Conservation (phyloP, 2,329 filamentous ascomycete genomes). For the Pseudovirgaria hyperparasitica region DNA sequence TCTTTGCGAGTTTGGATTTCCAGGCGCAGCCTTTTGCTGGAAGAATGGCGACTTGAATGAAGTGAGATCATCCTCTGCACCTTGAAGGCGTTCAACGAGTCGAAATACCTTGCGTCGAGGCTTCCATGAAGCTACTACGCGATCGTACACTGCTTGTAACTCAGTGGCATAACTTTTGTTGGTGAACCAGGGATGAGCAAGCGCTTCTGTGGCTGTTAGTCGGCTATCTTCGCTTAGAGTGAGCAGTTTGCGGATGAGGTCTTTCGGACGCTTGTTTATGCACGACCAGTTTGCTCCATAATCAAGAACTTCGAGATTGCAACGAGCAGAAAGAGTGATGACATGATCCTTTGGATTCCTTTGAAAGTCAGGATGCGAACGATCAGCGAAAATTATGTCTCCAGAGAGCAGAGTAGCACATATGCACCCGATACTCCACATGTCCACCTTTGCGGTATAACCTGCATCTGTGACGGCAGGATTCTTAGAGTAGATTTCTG, state of each 20-base stretch:
- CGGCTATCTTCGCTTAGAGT: slow-evolving; percentile 36
- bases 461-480: slow-evolving; percentile 20
- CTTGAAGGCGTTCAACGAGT: slow-evolving; percentile 19
- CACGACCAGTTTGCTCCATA: slow-evolving; percentile 27
- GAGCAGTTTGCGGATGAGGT: slow-evolving; percentile 41
- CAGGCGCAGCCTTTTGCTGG: too few species aligned
- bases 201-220: slow-evolving; percentile 40
- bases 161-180: slow-evolving; percentile 33
- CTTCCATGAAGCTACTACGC: slow-evolving; percentile 37
- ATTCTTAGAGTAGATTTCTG: slow-evolving; percentile 32
- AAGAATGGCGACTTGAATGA: too few species aligned
- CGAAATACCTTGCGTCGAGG: slow-evolving; percentile 22
- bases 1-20: too few species aligned
- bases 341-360: slow-evolving; percentile 15
- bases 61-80: too few species aligned
- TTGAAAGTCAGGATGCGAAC: slow-evolving; percentile 16
- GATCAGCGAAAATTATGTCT: slow-evolving; percentile 32
- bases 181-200: slow-evolving; percentile 44
- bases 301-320: slow-evolving; percentile 34
- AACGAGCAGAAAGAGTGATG: slow-evolving; percentile 20
- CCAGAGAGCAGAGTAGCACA: slow-evolving; percentile 39
- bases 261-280: slow-evolving; percentile 32
- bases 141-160: slow-evolving; percentile 37
- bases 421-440: slow-evolving; percentile 50
- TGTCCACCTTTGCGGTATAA: slow-evolving; percentile 46